phyloP scores from a whole-genome alignment of 192 early-diverging fungal genomes.

The Nowakowskiella sp. region DNA sequence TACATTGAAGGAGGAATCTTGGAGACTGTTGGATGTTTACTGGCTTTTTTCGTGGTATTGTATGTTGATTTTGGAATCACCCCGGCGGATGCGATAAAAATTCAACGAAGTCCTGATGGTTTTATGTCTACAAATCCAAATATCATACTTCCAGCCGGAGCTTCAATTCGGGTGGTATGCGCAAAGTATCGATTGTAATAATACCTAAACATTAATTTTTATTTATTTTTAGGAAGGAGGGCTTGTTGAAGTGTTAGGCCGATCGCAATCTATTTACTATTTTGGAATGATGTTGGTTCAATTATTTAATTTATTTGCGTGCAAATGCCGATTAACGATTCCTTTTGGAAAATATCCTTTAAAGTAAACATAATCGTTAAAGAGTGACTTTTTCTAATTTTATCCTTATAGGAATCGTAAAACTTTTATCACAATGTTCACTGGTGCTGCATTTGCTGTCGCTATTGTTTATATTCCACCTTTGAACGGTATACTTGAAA shows the following conservation, averaged over 20 bases:
- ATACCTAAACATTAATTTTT: no score
- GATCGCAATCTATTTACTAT: constrained; percentile 69
- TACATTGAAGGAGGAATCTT: constrained; percentile 83
- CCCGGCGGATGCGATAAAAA: constrained; percentile 40
- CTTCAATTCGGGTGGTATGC: background rate
- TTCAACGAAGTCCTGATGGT: constrained; percentile 31
- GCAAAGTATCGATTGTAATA: constrained; percentile 20
- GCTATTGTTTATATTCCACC: constrained; percentile 80
- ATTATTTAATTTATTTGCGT: constrained; percentile 93
- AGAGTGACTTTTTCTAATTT: background rate
- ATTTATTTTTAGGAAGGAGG: no score
- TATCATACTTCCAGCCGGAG: constrained; percentile 21
- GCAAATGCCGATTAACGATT: constrained; percentile 66
- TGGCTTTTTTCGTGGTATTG: constrained; percentile 74
- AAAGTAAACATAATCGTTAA: constrained; percentile 45
- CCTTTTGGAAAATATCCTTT: constrained; percentile 62
- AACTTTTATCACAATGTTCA: constrained; percentile 63
- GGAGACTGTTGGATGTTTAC: constrained; percentile 59
- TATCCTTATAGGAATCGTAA: constrained; percentile 67
- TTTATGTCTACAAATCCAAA: constrained; percentile 37
- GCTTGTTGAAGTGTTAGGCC: constrained; percentile 54
- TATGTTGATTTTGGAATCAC: constrained; percentile 53
- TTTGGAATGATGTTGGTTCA: constrained; percentile 75
- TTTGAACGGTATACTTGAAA: constrained; percentile 53
- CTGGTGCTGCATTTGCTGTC: constrained; percentile 57